These are phyloP conservation scores for Chalaropsis thielavioides DNA, from an alignment of 2,329 filamentous ascomycete genomes.

Conservation along the genomic window DNA sequence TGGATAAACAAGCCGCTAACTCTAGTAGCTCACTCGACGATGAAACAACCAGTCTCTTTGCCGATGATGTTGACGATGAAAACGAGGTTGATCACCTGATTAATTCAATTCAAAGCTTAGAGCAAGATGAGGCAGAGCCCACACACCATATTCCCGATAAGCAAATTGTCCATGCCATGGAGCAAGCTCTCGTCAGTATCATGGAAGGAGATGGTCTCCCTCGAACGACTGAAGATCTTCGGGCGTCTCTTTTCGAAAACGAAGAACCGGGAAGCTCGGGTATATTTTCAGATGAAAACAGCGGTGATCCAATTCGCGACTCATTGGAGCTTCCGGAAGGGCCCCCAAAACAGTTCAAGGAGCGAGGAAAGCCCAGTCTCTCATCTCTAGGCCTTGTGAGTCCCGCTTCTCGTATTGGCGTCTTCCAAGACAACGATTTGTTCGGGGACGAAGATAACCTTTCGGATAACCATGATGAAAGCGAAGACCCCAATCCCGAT, in stretches of 20 bases:
- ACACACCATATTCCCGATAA: slow-evolving; percentile 48
- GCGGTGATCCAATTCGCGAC: slow-evolving; percentile 40
- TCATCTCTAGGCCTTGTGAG: slow-evolving; percentile 85
- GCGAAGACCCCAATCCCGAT: slow-evolving; percentile 39
- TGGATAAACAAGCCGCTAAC: slow-evolving; percentile 2
- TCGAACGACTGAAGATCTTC: slow-evolving; percentile 47
- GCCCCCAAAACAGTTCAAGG: slow-evolving; percentile 25
- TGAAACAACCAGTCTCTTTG: slow-evolving; percentile 49
- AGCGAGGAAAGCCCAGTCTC: slow-evolving; percentile 63
- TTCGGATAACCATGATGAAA: slow-evolving; percentile 72
- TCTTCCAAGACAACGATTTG: slow-evolving; percentile 86
- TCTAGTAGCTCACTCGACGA: slow-evolving; percentile 37
- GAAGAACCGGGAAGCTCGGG: slow-evolving; percentile 26
- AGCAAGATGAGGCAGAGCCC: slow-evolving; percentile 48
- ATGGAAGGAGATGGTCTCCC: slow-evolving; percentile 58
- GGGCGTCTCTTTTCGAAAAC: slow-evolving; percentile 51
- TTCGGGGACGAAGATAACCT: slow-evolving; percentile 79
- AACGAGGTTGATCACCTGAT: slow-evolving; percentile 58
- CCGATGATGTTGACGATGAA: slow-evolving; percentile 66
- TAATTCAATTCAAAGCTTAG: slow-evolving; percentile 65
- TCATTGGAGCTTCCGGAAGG: slow-evolving; percentile 39
- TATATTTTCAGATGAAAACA: slow-evolving; percentile 15
- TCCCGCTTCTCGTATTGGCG: slow-evolving; percentile 71
- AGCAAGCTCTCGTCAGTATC: slow-evolving; percentile 81
- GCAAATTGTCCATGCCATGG: slow-evolving; percentile 80